phyloP scores from a whole-genome alignment of 148 eudicot genomes.

The Fagopyrum esculentum region DNA sequence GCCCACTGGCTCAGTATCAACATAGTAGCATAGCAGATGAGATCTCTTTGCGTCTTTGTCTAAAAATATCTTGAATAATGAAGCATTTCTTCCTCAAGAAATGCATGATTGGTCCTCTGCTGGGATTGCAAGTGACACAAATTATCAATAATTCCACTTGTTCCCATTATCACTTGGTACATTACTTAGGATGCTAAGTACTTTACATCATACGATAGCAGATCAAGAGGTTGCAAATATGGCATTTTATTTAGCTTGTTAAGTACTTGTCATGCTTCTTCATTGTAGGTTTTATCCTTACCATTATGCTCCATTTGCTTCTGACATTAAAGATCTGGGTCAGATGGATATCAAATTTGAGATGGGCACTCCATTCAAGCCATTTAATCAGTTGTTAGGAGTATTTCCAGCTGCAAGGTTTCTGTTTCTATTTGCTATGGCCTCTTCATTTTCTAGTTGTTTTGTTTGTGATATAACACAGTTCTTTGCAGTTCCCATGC shows the following conservation, averaged over 20 bases:
- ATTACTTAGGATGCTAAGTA: not conserved
- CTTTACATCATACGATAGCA: not conserved
- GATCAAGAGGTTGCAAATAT: not conserved
- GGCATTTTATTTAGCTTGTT: not conserved
- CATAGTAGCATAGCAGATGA: not conserved
- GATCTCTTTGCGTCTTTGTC: not conserved
- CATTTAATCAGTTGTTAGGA: conserved; percentile 89
- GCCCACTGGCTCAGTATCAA: not conserved
- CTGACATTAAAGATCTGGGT: conserved; percentile 73
- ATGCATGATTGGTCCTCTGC: not conserved
- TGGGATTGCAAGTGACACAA: not conserved
- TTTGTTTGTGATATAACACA: conserved; percentile 23
- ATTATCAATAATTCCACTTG: not conserved
- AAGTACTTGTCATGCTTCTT: not conserved
- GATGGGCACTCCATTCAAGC: conserved; percentile 86
- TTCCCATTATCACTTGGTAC: not conserved
- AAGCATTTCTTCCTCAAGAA: not conserved
- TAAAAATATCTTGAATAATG: not conserved
- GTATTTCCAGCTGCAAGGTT: conserved; percentile 99
- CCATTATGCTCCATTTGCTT: conserved; percentile 99
- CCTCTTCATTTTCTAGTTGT: conserved; percentile 7
- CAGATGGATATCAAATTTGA: conserved; percentile 67
- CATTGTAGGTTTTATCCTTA: conserved; percentile 91
- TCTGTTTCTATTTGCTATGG: conserved; percentile 10
- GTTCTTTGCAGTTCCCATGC: conserved; percentile 77